A percentile compares a stretch with the other conserved stretches of the same genome.
phyloP scores from a whole-genome alignment of 1,284 basidiomycete genomes.

The Rhodotorula mucilaginosa region DNA sequence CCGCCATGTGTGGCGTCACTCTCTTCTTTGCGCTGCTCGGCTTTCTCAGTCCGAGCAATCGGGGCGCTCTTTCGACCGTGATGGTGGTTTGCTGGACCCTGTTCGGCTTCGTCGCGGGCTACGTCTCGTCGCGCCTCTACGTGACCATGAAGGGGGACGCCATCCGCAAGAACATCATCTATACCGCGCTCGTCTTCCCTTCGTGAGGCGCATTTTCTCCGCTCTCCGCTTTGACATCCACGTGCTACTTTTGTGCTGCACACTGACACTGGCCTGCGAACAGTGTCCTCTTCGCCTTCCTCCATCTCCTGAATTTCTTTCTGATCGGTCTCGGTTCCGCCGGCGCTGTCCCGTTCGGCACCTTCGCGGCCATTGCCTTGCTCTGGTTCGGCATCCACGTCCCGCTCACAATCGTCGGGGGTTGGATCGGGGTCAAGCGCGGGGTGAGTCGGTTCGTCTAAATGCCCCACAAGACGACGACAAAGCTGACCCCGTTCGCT shows the following conservation, averaged over 20 bases:
- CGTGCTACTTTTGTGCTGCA: background rate
- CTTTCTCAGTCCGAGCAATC: constrained; percentile 94
- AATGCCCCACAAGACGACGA: background rate
- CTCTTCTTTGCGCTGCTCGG: constrained; percentile 93
- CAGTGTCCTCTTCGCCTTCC: constrained; percentile 73
- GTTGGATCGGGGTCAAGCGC: constrained; percentile 74
- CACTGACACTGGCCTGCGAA: background rate
- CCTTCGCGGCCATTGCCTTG: constrained; percentile 80
- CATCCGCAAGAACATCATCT: constrained; percentile 76
- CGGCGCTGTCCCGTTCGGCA: constrained; percentile 95
- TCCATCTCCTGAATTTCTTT: constrained; percentile 84
- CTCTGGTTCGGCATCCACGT: constrained; percentile 94
- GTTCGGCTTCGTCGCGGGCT: constrained; percentile 82
- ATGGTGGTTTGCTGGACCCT: constrained; percentile 96
- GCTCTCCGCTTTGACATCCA: background rate
- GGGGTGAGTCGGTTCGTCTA: constrained; percentile 61
- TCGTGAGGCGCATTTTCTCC: constrained; percentile 57
- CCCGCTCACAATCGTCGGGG: constrained; percentile 61
- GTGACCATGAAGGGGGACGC: constrained; percentile 76
- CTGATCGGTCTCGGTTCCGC: constrained; percentile 81
- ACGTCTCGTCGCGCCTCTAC: constrained; percentile 81
- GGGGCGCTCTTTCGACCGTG: constrained; percentile 89
- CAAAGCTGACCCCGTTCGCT: background rate
- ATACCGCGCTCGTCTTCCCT: constrained; percentile 87
- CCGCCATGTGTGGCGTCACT: constrained; percentile 84